Conservation (phyloP, 139 green algal genomes). For the Coelastrella sp. region DNA sequence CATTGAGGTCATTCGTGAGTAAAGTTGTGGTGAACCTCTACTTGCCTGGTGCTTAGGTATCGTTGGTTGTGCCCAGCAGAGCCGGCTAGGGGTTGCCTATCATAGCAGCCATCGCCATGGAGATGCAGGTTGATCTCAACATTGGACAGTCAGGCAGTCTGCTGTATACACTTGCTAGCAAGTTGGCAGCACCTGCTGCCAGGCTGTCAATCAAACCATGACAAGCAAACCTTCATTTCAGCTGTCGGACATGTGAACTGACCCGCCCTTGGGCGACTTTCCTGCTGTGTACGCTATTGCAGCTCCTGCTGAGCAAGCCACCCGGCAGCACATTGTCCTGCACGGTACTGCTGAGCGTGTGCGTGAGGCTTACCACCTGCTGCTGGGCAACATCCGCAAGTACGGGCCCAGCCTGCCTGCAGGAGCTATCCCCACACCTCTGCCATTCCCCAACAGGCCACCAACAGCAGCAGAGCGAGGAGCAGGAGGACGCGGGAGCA, state of each 20-base stretch:
- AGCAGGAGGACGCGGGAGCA: not conserved
- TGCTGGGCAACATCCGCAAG: slow-evolving; percentile 53
- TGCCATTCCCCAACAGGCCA: slow-evolving; percentile 25
- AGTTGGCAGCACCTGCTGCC: too few species aligned
- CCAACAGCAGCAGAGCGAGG: not conserved
- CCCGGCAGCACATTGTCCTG: slow-evolving; percentile 38
- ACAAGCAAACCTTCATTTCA: too few species aligned
- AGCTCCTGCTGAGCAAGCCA: not conserved
- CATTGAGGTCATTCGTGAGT: slow-evolving; percentile 48
- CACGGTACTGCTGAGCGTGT: slow-evolving; percentile 15
- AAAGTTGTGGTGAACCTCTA: too few species aligned
- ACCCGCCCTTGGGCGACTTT: too few species aligned
- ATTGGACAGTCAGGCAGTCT: too few species aligned
- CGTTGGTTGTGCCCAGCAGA: not conserved
- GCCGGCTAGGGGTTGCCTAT: too few species aligned
- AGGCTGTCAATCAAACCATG: too few species aligned
- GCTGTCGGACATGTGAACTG: too few species aligned
- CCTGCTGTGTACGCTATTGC: not conserved
- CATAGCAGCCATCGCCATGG: too few species aligned
- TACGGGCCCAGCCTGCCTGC: slow-evolving; percentile 37
- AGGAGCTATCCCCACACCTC: slow-evolving; percentile 11
- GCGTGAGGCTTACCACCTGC: slow-evolving; percentile 46
- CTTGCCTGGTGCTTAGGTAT: not conserved
- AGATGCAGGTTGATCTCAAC: too few species aligned
- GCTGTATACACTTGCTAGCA: too few species aligned